Base-by-base conservation (phyloP, 306 rosid species). In the Cicer pinnatifidum region DNA sequence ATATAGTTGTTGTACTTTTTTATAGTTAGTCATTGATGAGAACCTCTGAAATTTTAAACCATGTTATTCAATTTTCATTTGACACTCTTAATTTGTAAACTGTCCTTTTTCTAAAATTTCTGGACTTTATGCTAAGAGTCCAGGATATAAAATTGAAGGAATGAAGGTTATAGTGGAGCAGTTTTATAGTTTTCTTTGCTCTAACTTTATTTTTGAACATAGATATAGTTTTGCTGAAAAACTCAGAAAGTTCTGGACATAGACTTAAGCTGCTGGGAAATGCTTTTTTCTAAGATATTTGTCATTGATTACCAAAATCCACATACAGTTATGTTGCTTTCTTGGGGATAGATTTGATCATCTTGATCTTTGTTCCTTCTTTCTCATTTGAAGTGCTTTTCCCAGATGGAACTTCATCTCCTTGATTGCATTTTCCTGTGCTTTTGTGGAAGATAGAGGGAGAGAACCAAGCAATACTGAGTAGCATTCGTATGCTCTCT, bases 11-110 rank as follows among this genome's bases (percentile, higher is more conserved):
- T 76, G 50, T 64, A 56, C 63, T 79, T 67, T 76, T 15, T 23
- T 50, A 59, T 51, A 73, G 45, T 60, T 48, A 13, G n/a, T 59
- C 28, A 52, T 35, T 23, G 12, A 47, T 38, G 62, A 67, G 38
- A 52, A 72, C 52, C 68, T 78, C 47, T 78, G 38, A 52, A 48
- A 46, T 60, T 58, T 74, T 40, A 11, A 41, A 59, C 69, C 43
- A 13, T 23, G 17, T 43, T 48, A 10, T 16, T 47, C 28, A 23
- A 47, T 39, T 48, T 67, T 74, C 47, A 41, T 71, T 12, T 7
- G 6, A 48, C 33, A 9, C 17, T 45, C 54, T 48, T 15, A 73
- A 62, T 28, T 60, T 45, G 0, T 8, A 10, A 44, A 13, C 28
- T 13, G 1, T 39, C 1, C 9, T 38, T 16, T 48, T 33, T 13